phyloP scores from a whole-genome alignment of 495 filamentous ascomycete genomes.

The Aspergillus kassunensis region DNA sequence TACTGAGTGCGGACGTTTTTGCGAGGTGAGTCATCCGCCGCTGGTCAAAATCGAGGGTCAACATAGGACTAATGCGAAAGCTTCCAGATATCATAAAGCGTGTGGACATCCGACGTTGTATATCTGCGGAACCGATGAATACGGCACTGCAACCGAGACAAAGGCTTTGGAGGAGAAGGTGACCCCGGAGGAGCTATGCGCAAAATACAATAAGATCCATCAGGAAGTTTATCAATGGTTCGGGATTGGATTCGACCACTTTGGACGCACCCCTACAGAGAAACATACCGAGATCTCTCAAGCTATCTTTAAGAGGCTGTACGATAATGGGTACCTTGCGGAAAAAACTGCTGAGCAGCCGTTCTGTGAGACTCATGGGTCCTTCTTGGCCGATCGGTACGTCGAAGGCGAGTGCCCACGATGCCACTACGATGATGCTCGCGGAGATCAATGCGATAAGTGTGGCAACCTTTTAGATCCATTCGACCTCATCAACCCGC shows the following conservation, averaged over 20 bases:
- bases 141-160: constrained; percentile 79
- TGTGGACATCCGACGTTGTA: constrained; percentile 59
- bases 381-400: constrained; percentile 89
- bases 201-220: constrained; percentile 83
- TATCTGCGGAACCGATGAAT: constrained; percentile 63
- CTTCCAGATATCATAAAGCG: constrained; percentile 62
- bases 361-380: constrained; percentile 78
- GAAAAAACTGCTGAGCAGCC: constrained; percentile 75
- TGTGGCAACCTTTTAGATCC: constrained; percentile 81
- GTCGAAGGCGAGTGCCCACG: constrained; percentile 85
- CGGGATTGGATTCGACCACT: constrained; percentile 77
- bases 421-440: constrained; percentile 76
- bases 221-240: constrained; percentile 87
- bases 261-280: constrained; percentile 76
- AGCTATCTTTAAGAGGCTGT: constrained; percentile 73
- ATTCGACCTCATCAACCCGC: constrained; percentile 51
- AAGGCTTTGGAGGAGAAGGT: constrained; percentile 67
- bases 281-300: constrained; percentile 86
- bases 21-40: constrained; percentile 44
- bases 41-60: not conserved
- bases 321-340: constrained; percentile 76
- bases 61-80: constrained; percentile 24
- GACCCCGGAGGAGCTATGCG: constrained; percentile 68
- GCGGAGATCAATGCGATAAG: constrained; percentile 84
- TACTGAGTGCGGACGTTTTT: constrained; percentile 80